Evolutionary conservation across 2,329 filamentous ascomycete species (phyloP).

Genomic region (Hypoxylon sp.): DNA sequence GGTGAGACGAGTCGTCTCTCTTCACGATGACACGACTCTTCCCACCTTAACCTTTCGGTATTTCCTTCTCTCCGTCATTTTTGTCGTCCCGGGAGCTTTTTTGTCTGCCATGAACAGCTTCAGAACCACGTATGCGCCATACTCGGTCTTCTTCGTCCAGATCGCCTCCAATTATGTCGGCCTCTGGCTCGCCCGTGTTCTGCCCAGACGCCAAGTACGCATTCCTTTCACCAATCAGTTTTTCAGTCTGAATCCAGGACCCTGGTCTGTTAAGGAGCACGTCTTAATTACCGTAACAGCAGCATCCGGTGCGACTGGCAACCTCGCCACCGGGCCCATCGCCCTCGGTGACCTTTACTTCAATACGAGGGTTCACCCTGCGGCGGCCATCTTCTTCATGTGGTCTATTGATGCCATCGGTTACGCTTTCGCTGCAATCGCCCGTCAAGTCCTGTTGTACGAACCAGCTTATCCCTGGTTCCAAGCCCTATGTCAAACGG

Average conservation of each 20-base stretch:
- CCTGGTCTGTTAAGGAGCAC: slow-evolving; percentile 71
- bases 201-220: slow-evolving; percentile 63
- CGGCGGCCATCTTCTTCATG: slow-evolving; percentile 73
- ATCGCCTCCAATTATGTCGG: slow-evolving; percentile 70
- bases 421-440: slow-evolving; percentile 71
- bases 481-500: slow-evolving; percentile 67
- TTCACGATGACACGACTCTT: slow-evolving; percentile 69
- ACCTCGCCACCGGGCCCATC: slow-evolving; percentile 66
- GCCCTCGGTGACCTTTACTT: slow-evolving; percentile 72
- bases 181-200: slow-evolving; percentile 64
- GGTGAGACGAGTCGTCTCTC: slow-evolving; percentile 70
- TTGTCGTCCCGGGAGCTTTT: slow-evolving; percentile 71
- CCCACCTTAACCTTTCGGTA: slow-evolving; percentile 73
- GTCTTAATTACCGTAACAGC: slow-evolving; percentile 69
- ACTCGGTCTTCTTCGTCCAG: slow-evolving; percentile 74
- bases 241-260: slow-evolving; percentile 70
- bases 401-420: slow-evolving; percentile 70
- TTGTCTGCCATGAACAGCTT: slow-evolving; percentile 70
- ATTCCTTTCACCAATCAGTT: slow-evolving; percentile 63
- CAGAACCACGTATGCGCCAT: slow-evolving; percentile 70
- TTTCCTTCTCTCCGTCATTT: slow-evolving; percentile 68
- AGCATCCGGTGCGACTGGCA: slow-evolving; percentile 67
- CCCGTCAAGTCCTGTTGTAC: slow-evolving; percentile 69
- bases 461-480: slow-evolving; percentile 71
- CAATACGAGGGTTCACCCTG: slow-evolving; percentile 65